Percentiles rank a stretch among this genome's conserved stretches.
These are phyloP conservation scores for Rhododendron williamsianum DNA, from an alignment of 148 eudicot species.

Conservation along the genomic window DNA sequence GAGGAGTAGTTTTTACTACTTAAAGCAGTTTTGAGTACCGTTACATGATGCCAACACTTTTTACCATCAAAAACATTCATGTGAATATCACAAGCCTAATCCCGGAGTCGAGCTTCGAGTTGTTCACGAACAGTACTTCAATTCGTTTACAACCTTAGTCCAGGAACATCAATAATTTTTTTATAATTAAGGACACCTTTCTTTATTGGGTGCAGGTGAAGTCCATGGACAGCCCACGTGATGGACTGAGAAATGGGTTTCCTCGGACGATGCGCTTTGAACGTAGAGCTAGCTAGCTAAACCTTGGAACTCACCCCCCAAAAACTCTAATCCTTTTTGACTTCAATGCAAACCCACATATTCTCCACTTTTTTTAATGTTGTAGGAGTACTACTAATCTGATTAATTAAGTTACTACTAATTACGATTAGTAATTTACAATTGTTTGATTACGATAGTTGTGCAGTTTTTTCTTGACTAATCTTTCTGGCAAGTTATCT, in stretches of 20 bases:
- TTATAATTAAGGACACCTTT: not conserved
- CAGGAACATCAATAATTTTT: too few species aligned
- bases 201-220: not conserved
- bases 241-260: not conserved
- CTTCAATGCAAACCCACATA: not conserved
- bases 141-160: too few species aligned
- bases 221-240: conserved; percentile 1
- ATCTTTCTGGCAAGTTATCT: not conserved
- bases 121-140: too few species aligned
- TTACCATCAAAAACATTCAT: too few species aligned
- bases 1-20: too few species aligned
- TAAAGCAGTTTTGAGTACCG: too few species aligned
- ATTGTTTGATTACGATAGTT: not conserved
- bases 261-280: conserved; percentile 24
- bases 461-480: not conserved
- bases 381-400: not conserved
- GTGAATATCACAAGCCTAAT: too few species aligned
- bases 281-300: conserved; percentile 5
- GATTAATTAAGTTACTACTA: not conserved
- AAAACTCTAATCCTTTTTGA: conserved; percentile 1
- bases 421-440: not conserved
- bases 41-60: too few species aligned
- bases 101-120: too few species aligned
- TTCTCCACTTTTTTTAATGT: not conserved
- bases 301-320: conserved; percentile 16